phyloP scores from a whole-genome alignment of 345 rosid species.

The Limnanthes douglasii region DNA sequence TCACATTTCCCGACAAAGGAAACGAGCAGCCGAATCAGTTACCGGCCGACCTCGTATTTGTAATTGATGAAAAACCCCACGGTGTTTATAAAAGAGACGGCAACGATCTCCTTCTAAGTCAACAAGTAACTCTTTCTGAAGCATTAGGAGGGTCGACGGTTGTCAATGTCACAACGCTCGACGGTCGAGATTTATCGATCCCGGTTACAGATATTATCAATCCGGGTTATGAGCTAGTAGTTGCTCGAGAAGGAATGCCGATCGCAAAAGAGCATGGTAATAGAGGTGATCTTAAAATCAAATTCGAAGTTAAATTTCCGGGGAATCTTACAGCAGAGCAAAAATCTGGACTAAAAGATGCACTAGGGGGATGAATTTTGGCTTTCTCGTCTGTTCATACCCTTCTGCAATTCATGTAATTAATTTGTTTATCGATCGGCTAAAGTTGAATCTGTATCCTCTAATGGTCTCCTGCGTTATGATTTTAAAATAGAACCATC shows the following conservation, averaged over 20 bases:
- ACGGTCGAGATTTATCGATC: slow-evolving; percentile 44
- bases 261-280: slow-evolving; percentile 64
- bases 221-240: slow-evolving; percentile 74
- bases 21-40: slow-evolving; percentile 81
- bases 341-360: slow-evolving; percentile 57
- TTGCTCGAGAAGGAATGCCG: slow-evolving; percentile 88
- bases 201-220: slow-evolving; percentile 53
- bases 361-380: slow-evolving; percentile 44
- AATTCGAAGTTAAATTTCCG: slow-evolving; percentile 83
- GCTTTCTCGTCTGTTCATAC: too few species aligned
- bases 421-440: too few species aligned
- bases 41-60: slow-evolving; percentile 82
- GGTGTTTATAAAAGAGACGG: slow-evolving; percentile 60
- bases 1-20: slow-evolving; percentile 87
- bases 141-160: slow-evolving; percentile 80
- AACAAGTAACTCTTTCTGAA: slow-evolving; percentile 50
- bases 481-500: too few species aligned
- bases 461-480: too few species aligned
- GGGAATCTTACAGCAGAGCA: slow-evolving; percentile 52
- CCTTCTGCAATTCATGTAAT: too few species aligned
- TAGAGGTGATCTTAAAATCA: slow-evolving; percentile 61
- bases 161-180: slow-evolving; percentile 39
- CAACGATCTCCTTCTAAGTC: slow-evolving; percentile 53
- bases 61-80: slow-evolving; percentile 80
- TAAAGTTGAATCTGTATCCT: too few species aligned